Base-by-base conservation (phyloP, 768 basidiomycete genomes). In the Boletus sp. region DNA sequence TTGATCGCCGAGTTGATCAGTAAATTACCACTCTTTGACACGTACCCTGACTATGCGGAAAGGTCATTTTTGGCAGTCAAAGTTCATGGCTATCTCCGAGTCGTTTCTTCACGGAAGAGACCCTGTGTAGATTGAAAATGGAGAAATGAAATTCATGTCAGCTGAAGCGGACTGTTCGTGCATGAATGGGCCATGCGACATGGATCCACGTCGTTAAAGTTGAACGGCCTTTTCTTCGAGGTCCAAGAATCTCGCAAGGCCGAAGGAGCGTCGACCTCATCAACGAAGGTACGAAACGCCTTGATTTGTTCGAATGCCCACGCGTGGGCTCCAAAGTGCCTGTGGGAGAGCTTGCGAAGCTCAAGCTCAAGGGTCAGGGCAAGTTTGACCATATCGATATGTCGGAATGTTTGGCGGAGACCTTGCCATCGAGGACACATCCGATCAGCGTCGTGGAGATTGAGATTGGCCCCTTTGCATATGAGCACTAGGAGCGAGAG, bases 371-470 rank as follows among this genome's bases (percentile, higher is more conserved):
- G 13, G 23, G 2, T 0, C 10, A 47, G 30, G 64, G 64, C 4
- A 50, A 61, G 25, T 35, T 85, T 64, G 73, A 77, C 58, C 76
- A 84, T 64, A 81, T 87, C 47, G 82, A 82, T 2, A 56, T 85
- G 51, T 81, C 78, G 4, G 85, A 87, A 63, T 76, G 51, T 39
- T 29, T 37, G 74, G 77, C 75, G 1, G 71, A 66, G 21, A 82
- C 83, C 0, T 70, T 89, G 62, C n/a, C 75, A 64, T 64, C 73
- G 55, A 48, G 74, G 62, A n/a, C 37, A 63, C 49, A 78, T 46
- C 81, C 80, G 2, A 76, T 87, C 55, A 74, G 80, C 21, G 75
- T 79, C 19, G 81, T 84, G 13, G 85, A 89, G 64, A 84, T 88
- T 45, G 87, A 90, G 62, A 69, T 85, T 38, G 84, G 83, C 56